phyloP scores from a whole-genome alignment of 169 alveolate genomes.

The Eimeria praecox region DNA sequence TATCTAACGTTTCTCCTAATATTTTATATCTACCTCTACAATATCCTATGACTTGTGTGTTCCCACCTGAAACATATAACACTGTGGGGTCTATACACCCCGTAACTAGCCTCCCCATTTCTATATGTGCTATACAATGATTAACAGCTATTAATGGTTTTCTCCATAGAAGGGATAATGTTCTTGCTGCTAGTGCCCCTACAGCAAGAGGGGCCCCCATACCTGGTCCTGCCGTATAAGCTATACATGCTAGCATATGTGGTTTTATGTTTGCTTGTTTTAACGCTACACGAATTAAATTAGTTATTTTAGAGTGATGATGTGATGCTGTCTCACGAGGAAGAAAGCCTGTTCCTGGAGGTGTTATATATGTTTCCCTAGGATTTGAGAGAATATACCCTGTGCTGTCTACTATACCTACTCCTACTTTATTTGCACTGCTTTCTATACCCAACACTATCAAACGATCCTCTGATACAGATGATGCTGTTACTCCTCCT shows the following conservation, averaged over 20 bases:
- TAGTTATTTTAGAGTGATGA: constrained; percentile 95
- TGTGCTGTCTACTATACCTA: constrained; percentile 96
- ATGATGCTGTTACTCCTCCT: not conserved
- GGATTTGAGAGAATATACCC: constrained; percentile 98
- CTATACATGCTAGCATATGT: constrained; percentile 91
- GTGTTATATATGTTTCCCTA: constrained; percentile 97
- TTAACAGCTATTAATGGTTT: constrained; percentile 98
- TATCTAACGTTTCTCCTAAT: constrained; percentile 99
- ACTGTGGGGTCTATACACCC: constrained; percentile 96
- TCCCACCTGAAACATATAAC: constrained; percentile 99
- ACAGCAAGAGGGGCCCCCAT: constrained; percentile 98
- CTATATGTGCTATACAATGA: constrained; percentile 99
- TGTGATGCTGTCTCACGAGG: constrained; percentile 99
- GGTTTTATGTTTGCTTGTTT: constrained; percentile 92
- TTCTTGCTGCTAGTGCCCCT: constrained; percentile 98
- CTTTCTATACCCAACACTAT: constrained; percentile 98
- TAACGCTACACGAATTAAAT: constrained; percentile 93
- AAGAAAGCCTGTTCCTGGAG: constrained; percentile 99
- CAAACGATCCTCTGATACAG: not conserved
- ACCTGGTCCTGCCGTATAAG: constrained; percentile 99
- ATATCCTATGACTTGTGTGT: constrained; percentile 94
- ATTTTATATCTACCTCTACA: constrained; percentile 94
- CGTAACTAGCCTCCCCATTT: constrained; percentile 99
- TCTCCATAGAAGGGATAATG: constrained; percentile 94
- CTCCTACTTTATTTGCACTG: constrained; percentile 99